These are phyloP conservation scores for Vitis cinerea DNA, from an alignment of 164 flowering plant species.

Conservation along the genomic window DNA sequence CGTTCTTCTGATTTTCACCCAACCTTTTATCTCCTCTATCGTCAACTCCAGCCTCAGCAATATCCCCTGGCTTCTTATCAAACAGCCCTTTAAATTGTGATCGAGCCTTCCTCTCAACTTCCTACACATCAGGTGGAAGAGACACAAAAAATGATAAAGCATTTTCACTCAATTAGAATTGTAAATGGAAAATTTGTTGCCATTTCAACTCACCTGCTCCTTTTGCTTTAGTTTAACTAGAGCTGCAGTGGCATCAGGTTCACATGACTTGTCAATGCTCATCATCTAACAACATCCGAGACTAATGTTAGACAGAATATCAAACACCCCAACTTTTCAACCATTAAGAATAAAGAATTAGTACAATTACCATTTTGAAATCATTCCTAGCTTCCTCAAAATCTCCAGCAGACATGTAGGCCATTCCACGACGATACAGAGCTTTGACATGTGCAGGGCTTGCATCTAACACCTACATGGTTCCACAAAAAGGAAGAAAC, in stretches of 20 bases:
- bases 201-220: slow-evolving; percentile 57
- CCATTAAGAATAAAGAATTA: not conserved
- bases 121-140: slow-evolving; percentile 40
- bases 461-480: slow-evolving; percentile 76
- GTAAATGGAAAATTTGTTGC: not conserved
- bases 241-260: slow-evolving; percentile 85
- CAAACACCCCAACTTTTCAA: not conserved
- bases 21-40: slow-evolving; percentile 20
- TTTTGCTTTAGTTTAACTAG: slow-evolving; percentile 69
- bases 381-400: slow-evolving; percentile 87
- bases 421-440: slow-evolving; percentile 97
- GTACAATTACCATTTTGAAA: slow-evolving; percentile 58
- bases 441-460: slow-evolving; percentile 89
- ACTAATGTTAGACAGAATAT: slow-evolving; percentile 5
- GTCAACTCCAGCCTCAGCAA: slow-evolving; percentile 52
- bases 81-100: slow-evolving; percentile 93
- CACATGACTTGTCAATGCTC: slow-evolving; percentile 74
- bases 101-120: slow-evolving; percentile 66
- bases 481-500: slow-evolving; percentile 1
- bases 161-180: not conserved
- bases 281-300: slow-evolving; percentile 54
- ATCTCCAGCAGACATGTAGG: slow-evolving; percentile 86
- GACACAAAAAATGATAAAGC: not conserved
- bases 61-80: slow-evolving; percentile 97
- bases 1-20: slow-evolving; percentile 21